Base-by-base conservation (phyloP, 2,329 filamentous ascomycete species). In the Botrytis deweyae region DNA sequence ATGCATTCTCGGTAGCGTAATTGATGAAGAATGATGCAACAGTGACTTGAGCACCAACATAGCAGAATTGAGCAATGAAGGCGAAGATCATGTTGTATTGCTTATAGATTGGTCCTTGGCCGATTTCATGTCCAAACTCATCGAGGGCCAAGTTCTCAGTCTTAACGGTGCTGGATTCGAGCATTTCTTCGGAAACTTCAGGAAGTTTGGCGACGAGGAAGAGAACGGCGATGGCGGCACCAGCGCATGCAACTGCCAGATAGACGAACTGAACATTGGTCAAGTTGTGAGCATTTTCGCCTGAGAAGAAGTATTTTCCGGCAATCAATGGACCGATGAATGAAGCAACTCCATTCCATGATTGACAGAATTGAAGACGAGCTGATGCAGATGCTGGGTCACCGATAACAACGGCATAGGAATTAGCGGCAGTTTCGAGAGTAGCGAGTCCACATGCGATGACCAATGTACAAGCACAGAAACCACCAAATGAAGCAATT, bases 201-300 rank as follows among this genome's bases (percentile, higher is more conserved):
- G 89, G 89, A 7, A 91, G 82, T 1, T 88, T 89, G 84, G 90
- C 87, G 78, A 91, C 90, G 79, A 88, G 90, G 81, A 91, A 90
- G 78, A 91, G 88, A 14, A 91, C 83, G 0, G 89, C 92, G 9
- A 96, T 85, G 5, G 88, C 84, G 70, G 90, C 91, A 74, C 92
- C 93, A 71, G 93, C 90, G 49, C 91, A 85, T 0, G 92, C 93
- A 74, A 95, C 92, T 70, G 90, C 91, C n/a, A 95, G 87, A 78
- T 95, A 95, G 0, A 93, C 93, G 90, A 91, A 96, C 82, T 96
- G 93, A 1, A 95, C 92, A 75, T 91, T 90, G 76, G 92, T 87
- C 5, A 95, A 85, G 94, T 92, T 75, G 89, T 91, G 87, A 1
- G 87, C 87, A 52, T 86, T 83, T 9, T 86, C 81, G 38, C 79